A percentile compares a stretch with the other conserved stretches of the same genome.
Conservation (phyloP, 2,329 filamentous ascomycete species). For the Coniochaeta hoffmannii region DNA sequence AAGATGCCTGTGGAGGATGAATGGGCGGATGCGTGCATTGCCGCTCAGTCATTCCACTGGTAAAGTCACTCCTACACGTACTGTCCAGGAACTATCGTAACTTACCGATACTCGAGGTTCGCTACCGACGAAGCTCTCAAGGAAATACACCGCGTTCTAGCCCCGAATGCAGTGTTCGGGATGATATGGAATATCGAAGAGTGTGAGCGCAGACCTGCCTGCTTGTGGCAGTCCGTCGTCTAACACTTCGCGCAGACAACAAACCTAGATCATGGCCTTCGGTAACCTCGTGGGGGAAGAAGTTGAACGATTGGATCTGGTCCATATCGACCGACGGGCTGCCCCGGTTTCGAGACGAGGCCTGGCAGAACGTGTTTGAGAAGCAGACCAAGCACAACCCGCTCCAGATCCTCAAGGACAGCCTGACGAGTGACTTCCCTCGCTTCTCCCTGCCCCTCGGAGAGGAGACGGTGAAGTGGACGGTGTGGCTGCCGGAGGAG, state of each 20-base stretch:
- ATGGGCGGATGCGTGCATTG: constrained; percentile 58
- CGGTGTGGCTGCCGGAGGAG: constrained; percentile 49
- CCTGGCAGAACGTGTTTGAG: constrained; percentile 60
- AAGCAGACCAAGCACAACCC: constrained; percentile 46
- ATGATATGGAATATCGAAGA: constrained; percentile 71
- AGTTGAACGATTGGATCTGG: constrained; percentile 51
- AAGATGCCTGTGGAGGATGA: constrained; percentile 46
- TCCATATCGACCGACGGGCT: constrained; percentile 48
- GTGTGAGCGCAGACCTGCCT: constrained; percentile 29
- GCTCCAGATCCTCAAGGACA: constrained; percentile 39
- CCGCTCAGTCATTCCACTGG: constrained; percentile 60
- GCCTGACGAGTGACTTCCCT: constrained; percentile 29
- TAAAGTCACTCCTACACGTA: constrained; percentile 22
- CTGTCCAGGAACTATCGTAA: not conserved
- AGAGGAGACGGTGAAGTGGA: constrained; percentile 48
- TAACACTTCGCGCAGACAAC: constrained; percentile 43
- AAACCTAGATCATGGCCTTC: constrained; percentile 48
- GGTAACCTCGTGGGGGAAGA: constrained; percentile 52
- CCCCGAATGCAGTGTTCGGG: constrained; percentile 52
- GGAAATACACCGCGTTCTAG: constrained; percentile 61
- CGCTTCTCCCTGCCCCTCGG: constrained; percentile 55
- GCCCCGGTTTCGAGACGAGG: constrained; percentile 55
- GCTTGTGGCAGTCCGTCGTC: not conserved
- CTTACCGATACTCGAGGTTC: constrained; percentile 45
- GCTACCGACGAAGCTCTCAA: constrained; percentile 52